Evolutionary conservation across 2,329 filamentous ascomycete genomes (phyloP).

Genomic region (Fusarium veterinarium): DNA sequence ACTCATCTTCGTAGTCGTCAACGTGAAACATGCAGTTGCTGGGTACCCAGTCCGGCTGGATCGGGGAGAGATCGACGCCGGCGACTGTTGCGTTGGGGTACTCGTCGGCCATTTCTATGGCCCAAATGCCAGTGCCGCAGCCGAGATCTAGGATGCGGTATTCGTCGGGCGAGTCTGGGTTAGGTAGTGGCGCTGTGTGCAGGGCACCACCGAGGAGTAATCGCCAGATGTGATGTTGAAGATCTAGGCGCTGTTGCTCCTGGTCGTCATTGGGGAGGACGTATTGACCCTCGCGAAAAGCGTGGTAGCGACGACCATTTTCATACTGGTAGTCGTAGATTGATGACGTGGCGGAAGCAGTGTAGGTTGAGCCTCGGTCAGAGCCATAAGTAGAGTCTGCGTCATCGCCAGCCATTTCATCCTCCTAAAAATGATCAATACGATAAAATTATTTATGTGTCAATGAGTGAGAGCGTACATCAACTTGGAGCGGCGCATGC

Average conservation of each 20-base stretch:
- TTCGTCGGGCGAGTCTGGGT: conserved; percentile 9
- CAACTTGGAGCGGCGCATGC: conserved; percentile 29
- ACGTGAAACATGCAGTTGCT: conserved; percentile 73
- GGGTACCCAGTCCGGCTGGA: conserved; percentile 66
- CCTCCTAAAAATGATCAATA: conserved; percentile 9
- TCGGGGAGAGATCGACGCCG: conserved; percentile 68
- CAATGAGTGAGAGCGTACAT: conserved; percentile 9
- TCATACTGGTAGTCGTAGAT: conserved; percentile 55
- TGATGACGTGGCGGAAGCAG: conserved; percentile 54
- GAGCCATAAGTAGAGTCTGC: conserved; percentile 52
- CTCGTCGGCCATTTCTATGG: conserved; percentile 67
- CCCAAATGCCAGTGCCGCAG: conserved; percentile 71
- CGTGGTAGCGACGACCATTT: conserved; percentile 50
- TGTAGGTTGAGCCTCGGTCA: conserved; percentile 47
- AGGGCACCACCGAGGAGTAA: conserved; percentile 41
- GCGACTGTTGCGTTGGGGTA: conserved; percentile 51
- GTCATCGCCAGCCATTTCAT: conserved; percentile 38
- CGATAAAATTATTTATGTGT: no score
- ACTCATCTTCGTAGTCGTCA: conserved; percentile 70
- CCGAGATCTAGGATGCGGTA: conserved; percentile 66
- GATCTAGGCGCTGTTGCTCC: conserved; percentile 53
- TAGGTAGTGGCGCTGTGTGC: conserved; percentile 45
- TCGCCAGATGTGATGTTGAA: conserved; percentile 51
- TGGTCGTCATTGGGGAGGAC: conserved; percentile 48
- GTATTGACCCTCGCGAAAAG: conserved; percentile 48